Conservation (phyloP, 345 rosid genomes). For the Salix udensis region DNA sequence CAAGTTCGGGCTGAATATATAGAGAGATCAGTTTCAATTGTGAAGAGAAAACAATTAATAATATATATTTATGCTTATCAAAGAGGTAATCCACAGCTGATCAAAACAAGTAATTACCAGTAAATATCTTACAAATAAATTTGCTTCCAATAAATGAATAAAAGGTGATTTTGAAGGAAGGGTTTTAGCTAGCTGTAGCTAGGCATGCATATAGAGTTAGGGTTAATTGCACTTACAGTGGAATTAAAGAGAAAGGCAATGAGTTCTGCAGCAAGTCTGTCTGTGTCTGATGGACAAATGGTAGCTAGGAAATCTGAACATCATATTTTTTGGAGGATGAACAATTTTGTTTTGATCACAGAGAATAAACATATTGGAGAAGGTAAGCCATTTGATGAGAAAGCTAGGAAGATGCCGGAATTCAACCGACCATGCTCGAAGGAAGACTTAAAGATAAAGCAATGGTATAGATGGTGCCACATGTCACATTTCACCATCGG, state of each 20-base stretch:
- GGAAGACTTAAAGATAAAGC: conserved; percentile 40
- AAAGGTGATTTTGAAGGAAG: not conserved
- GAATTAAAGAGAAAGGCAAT: not conserved
- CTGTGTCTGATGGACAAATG: not conserved
- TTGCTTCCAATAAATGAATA: not conserved
- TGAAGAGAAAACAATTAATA: not conserved
- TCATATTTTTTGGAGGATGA: not conserved
- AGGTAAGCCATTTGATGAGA: conserved; percentile 23
- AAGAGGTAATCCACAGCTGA: not conserved
- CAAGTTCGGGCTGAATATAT: not conserved
- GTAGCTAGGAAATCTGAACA: not conserved
- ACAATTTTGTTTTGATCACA: not conserved
- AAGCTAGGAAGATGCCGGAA: conserved; percentile 41
- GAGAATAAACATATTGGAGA: conserved; percentile 22
- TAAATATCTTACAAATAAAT: not conserved
- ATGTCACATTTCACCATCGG: conserved; percentile 25
- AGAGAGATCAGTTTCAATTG: not conserved
- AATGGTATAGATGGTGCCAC: conserved; percentile 42
- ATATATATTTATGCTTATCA: not conserved
- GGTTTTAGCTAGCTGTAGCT: not conserved
- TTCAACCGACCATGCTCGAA: conserved; percentile 49
- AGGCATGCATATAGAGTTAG: not conserved
- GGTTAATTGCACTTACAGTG: conserved; percentile 2
- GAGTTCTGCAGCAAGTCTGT: not conserved
- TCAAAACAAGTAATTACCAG: not conserved